Base-by-base conservation (phyloP, 2,329 filamentous ascomycete species). In the Lomentospora prolificans region DNA sequence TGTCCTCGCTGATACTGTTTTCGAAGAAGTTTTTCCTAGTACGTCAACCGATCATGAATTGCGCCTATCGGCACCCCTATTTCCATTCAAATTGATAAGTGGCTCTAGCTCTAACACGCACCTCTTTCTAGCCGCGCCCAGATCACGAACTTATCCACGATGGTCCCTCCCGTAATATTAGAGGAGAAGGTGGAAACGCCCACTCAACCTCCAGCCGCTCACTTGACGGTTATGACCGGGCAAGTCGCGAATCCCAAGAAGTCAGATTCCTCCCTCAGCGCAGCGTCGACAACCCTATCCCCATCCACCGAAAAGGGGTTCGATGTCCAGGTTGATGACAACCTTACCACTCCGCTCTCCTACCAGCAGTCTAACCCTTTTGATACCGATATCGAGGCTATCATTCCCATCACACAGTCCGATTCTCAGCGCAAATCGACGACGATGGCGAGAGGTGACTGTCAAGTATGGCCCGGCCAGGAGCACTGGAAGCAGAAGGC, bases 401-500 rank as follows among this genome's bases (percentile, higher is more conserved):
- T 77, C 67, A 65, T 75, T 48, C 69, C 75, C 63, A 68, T 48
- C 64, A 63, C 51, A 70, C 68, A 57, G 17, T 58, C 58, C 25
- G 64, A 66, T 28, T 62, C 65, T 27, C 69, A 65, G 55, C 64
- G 66, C 57, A 70, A 69, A 57, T 68, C 69, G 4, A 62, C 66
- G 56, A 65, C 64, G 17, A 64, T 65, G 28, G 75, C 73, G 55
- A 72, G 72, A 58, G 68, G 65, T 53, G 78, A 84, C 58, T 77
- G 75, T 62, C 72, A 76, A 48, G 78, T 82, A 17, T 85, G 81
- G 81, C 81, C 81, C 4, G 76, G 77, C 57, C 75, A 80, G 63
- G 73, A 76, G 24, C 75, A 82, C 64, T 83, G 81, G 80, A 79
- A 77, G 66, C 71, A 75, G 58, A 80, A 81, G 70, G 78, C 79